These are phyloP conservation scores for Nicotiana tomentosiformis DNA, from an alignment of 257 asterid genomes.

Conservation along the genomic window DNA sequence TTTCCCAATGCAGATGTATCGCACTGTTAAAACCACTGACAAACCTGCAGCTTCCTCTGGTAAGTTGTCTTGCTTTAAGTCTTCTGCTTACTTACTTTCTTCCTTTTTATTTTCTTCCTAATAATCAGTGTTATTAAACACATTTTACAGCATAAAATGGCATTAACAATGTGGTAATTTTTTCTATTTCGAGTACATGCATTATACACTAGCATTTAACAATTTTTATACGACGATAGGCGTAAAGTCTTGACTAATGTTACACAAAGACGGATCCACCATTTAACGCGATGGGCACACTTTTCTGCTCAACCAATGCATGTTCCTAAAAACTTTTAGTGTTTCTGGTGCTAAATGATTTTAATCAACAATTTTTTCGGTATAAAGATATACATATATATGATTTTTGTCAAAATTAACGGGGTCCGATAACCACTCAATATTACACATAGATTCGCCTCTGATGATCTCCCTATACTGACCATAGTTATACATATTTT, in stretches of 20 bases:
- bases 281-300: too few relatives aligned
- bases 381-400: too few relatives aligned
- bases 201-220: background rate
- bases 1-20: slow-evolving; percentile 79
- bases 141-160: background rate
- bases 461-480: too few relatives aligned
- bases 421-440: too few relatives aligned
- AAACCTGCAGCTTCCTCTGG: slow-evolving; percentile 96
- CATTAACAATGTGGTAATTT: background rate
- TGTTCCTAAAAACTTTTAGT: too few relatives aligned
- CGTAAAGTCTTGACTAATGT: background rate
- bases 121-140: background rate
- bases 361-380: too few relatives aligned
- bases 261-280: background rate
- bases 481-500: too few relatives aligned
- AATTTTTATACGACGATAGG: background rate
- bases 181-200: background rate
- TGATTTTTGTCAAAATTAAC: too few relatives aligned
- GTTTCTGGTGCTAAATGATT: too few relatives aligned
- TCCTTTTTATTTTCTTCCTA: background rate
- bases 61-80: slow-evolving; percentile 30
- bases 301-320: too few relatives aligned
- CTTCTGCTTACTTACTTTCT: background rate
- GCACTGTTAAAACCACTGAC: slow-evolving; percentile 95
- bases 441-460: too few relatives aligned